Evolutionary conservation across 2,329 filamentous ascomycete genomes (phyloP), one percentile per base, ranked within the genome.

Genomic region (Emericellopsis cladophorae): DNA sequence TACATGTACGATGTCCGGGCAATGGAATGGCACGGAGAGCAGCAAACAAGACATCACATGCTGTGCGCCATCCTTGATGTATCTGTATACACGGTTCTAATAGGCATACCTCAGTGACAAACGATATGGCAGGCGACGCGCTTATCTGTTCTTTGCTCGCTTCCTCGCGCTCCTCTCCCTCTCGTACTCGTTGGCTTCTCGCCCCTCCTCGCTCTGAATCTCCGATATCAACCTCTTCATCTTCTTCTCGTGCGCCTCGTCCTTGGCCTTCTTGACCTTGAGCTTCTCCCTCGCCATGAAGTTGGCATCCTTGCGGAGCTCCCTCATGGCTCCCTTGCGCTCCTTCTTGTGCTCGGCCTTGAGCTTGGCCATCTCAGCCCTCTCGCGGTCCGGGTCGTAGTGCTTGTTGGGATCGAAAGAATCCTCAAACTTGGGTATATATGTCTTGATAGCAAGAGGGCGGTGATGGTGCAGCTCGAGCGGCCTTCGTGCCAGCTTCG

Each of bases 221-320:
- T 95, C 89, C 9, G 89, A 85, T 51, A 96, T 79, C 45, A 98
- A 70, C 49, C 83, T 77, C 71, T 83, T 85, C 69, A 90, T 94
- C 74, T 96, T 96, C 71, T 84, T 85, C 70, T 96, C 90, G 70
- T 98, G 96, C 49, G 85, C 88, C 43, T 76, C 78, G 68, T 96
- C 92, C 66, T 79, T 81, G 66, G 85, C 84, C 73, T 89, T 95
- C 79, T 96, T 96, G 68, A 93, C 73, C 53, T 78, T 76, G 54
- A 98, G 70, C 62, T 85, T 84, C 73, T 95, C 89, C 50, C 90
- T 74, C 29, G 88, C 87, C 66, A 96, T 79, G 57, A 98, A 96
- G 60, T 84, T 86, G 42, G 88, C 84, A 54, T 98, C 93, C 71
- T 95, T 96, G 57, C 92, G 77, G 52, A 98, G 68, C 65, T 98